Conservation (phyloP, 23 red algal species). For the Gracilaria gracilis region DNA sequence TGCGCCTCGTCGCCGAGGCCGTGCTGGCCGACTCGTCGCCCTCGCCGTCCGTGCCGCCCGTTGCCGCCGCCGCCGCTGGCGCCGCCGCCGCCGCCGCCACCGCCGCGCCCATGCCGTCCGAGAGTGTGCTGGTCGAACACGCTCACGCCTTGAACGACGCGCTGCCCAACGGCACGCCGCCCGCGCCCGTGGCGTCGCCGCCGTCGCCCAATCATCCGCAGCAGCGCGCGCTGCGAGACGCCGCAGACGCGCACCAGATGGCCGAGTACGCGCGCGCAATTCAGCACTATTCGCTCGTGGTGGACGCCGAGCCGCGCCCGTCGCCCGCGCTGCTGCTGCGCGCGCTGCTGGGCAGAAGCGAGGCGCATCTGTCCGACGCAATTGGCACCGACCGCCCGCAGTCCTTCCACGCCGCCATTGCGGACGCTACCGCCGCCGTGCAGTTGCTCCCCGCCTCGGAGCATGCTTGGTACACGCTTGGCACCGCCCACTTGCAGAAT, state of each 20-base stretch:
- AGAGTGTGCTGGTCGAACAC: not conserved
- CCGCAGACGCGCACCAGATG: conserved; percentile 23
- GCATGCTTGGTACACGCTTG: conserved; percentile 37
- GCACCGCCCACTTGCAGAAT: conserved; percentile 40
- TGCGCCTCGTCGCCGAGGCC: conserved; percentile 43
- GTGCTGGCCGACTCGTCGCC: conserved; percentile 1
- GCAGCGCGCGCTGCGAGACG: not conserved
- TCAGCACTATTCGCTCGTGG: conserved; percentile 24
- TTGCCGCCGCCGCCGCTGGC: not conserved
- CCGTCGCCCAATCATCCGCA: not conserved
- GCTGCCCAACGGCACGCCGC: not conserved
- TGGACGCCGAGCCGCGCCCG: not conserved
- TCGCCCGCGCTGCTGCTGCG: conserved; percentile 8
- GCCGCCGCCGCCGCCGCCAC: not conserved
- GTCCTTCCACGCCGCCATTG: conserved; percentile 19
- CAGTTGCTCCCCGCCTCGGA: conserved; percentile 28
- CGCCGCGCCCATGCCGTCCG: not conserved
- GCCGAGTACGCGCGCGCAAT: not conserved
- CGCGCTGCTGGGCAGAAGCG: conserved; percentile 33
- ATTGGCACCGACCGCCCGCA: not conserved
- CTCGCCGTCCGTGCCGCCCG: not conserved
- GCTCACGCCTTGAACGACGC: not conserved
- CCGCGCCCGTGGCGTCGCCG: not conserved
- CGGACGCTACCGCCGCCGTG: conserved; percentile 32
- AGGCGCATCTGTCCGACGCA: conserved; percentile 37